phyloP scores from a whole-genome alignment of 2,329 filamentous ascomycete genomes.

The Fusarium burgessii region DNA sequence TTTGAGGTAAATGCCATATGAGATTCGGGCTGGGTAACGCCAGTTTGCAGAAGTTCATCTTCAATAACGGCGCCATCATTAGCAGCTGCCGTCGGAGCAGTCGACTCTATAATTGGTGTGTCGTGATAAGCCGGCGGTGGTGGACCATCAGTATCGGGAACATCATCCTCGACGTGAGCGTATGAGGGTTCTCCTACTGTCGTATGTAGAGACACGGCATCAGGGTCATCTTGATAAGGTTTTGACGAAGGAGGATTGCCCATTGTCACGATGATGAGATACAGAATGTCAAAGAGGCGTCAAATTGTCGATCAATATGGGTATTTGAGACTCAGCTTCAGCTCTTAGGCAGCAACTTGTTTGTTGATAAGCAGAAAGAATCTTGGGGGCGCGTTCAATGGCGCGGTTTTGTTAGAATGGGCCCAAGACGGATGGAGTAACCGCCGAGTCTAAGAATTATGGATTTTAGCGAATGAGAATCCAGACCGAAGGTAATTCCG shows the following conservation, averaged over 20 bases:
- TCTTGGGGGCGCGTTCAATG: background rate
- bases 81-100: background rate
- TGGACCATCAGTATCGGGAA: background rate
- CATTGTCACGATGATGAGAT: background rate
- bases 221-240: slow-evolving; percentile 32
- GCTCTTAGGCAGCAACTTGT: background rate
- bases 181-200: slow-evolving; percentile 23
- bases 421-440: slow-evolving; percentile 1
- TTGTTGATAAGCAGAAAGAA: background rate
- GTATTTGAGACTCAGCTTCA: background rate
- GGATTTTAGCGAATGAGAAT: background rate
- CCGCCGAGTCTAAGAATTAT: background rate
- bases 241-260: background rate
- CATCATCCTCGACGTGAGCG: slow-evolving; percentile 9
- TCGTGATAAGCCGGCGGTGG: slow-evolving; percentile 13
- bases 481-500: background rate
- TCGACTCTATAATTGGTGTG: background rate
- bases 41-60: background rate
- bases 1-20: slow-evolving; percentile 21
- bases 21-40: slow-evolving; percentile 8
- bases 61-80: background rate
- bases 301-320: accelerated
- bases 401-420: background rate
- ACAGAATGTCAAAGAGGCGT: accelerated
- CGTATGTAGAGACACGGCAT: slow-evolving; percentile 39